These are phyloP conservation scores for Gloeopeniophorella convolvens DNA, from an alignment of 768 basidiomycete species.

Conservation along the genomic window DNA sequence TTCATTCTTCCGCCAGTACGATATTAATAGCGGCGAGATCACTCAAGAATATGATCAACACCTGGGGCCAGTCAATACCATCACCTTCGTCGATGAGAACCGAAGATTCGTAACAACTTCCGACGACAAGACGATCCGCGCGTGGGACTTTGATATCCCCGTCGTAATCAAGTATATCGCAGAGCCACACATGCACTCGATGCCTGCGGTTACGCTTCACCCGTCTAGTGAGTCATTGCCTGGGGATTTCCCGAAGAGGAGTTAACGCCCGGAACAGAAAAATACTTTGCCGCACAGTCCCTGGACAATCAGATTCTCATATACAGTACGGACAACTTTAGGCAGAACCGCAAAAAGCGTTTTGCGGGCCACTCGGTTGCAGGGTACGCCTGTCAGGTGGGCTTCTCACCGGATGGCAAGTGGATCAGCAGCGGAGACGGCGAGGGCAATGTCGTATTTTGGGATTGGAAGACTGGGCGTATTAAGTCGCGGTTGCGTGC, in stretches of 20 bases:
- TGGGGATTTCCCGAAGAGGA: conserved; percentile 8
- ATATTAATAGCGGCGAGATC: conserved; percentile 91
- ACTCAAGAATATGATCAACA: conserved; percentile 99
- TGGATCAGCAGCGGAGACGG: conserved; percentile 98
- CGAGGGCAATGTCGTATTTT: conserved; percentile 92
- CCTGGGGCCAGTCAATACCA: conserved; percentile 95
- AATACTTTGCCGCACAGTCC: conserved; percentile 96
- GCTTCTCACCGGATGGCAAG: conserved; percentile 96
- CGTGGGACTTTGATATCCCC: conserved; percentile 99
- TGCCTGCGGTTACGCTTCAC: conserved; percentile 96
- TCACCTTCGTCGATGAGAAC: conserved; percentile 98
- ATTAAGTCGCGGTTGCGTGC: conserved; percentile 87
- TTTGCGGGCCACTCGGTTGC: conserved; percentile 97
- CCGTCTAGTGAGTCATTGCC: conserved; percentile 73
- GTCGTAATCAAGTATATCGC: conserved; percentile 99
- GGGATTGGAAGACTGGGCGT: conserved; percentile 99
- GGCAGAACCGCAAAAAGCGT: conserved; percentile 97
- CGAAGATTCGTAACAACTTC: conserved; percentile 96
- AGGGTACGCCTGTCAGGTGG: conserved; percentile 95
- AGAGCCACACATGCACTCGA: conserved; percentile 98
- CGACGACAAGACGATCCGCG: conserved; percentile 97
- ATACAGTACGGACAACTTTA: conserved; percentile 97
- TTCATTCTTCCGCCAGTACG: conserved; percentile 53
- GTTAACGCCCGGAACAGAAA: conserved; percentile 46
- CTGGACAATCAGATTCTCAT: conserved; percentile 98